These are phyloP conservation scores for Phytophthora ramorum DNA, from an alignment of 352 stramenopile species.

Conservation along the genomic window DNA sequence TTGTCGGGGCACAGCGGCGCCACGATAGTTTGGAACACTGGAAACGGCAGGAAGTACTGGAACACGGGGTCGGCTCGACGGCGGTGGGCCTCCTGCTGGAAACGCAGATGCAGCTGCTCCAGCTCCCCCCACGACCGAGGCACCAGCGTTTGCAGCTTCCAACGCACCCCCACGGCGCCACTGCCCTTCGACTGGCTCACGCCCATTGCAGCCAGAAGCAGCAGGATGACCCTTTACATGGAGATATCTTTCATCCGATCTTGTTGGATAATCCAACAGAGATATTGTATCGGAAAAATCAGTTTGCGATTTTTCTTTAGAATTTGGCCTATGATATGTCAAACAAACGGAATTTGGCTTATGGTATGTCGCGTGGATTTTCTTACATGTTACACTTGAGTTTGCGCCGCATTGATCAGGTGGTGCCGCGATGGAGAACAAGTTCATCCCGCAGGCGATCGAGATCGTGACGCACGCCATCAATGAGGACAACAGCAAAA, in stretches of 20 bases:
- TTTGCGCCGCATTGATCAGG: background rate
- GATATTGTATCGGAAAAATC: too few relatives aligned
- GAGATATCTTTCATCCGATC: too few relatives aligned
- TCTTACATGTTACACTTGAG: too few relatives aligned
- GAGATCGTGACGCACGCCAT: conserved; percentile 90
- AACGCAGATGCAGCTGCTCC: conserved; percentile 64
- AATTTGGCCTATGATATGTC: too few relatives aligned
- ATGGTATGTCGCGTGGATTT: too few relatives aligned
- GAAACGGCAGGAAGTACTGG: conserved; percentile 65
- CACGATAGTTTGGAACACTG: conserved; percentile 57
- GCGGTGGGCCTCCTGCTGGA: conserved; percentile 62
- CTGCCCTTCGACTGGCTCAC: conserved; percentile 58
- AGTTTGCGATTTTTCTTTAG: too few relatives aligned
- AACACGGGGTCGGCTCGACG: conserved; percentile 37
- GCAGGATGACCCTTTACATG: too few relatives aligned
- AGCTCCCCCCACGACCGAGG: conserved; percentile 61
- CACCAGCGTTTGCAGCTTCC: conserved; percentile 49
- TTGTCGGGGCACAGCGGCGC: conserved; percentile 33
- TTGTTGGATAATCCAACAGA: too few relatives aligned
- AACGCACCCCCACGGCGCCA: conserved; percentile 29
- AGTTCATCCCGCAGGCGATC: conserved; percentile 92
- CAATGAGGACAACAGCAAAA: conserved; percentile 90
- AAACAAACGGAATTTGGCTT: too few relatives aligned
- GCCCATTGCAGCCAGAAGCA: conserved; percentile 41
- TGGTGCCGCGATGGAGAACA: conserved; percentile 79